phyloP scores from a whole-genome alignment of 2,329 filamentous ascomycete genomes.

The Monilinia fructigena region DNA sequence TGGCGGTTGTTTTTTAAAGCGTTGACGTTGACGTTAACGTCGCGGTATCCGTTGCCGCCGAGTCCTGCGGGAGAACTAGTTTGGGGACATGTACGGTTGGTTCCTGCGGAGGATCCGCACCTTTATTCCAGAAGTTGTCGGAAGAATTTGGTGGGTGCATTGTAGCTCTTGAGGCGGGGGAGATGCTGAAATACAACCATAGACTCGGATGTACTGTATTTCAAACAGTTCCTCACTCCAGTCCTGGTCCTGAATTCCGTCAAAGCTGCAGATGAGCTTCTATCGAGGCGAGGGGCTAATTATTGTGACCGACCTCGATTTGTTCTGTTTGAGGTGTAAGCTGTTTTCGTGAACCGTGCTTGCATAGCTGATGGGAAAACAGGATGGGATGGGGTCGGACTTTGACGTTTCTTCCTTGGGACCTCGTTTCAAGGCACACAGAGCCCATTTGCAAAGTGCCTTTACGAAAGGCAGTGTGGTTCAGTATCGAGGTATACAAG shows the following conservation, averaged over 20 bases:
- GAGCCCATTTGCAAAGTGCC: conserved; percentile 46
- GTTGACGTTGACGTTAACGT: background rate
- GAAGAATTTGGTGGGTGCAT: conserved; percentile 31
- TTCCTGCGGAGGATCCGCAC: conserved; percentile 31
- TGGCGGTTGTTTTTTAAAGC: conserved; percentile 8
- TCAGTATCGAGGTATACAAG: conserved; percentile 38
- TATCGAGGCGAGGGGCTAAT: conserved; percentile 48
- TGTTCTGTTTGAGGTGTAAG: conserved; percentile 37
- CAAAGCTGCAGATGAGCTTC: conserved; percentile 45
- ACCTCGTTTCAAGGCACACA: conserved; percentile 46
- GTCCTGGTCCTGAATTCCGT: conserved; percentile 48
- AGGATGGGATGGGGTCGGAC: conserved; percentile 47
- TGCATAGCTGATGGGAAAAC: background rate
- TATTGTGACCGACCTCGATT: conserved; percentile 49
- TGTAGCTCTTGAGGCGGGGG: background rate
- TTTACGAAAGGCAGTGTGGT: conserved; percentile 45
- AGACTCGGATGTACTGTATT: conserved; percentile 32
- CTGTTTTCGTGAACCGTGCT: background rate
- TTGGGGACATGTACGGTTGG: conserved; percentile 33
- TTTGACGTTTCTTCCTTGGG: conserved; percentile 47
- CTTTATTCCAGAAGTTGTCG: conserved; percentile 31
- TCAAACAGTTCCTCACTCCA: conserved; percentile 36
- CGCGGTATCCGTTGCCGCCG: conserved; percentile 31
- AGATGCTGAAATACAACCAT: background rate
- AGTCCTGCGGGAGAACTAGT: conserved; percentile 34